Base-by-base conservation (phyloP, 352 stramenopile species). In the Globisporangium alternatum region DNA sequence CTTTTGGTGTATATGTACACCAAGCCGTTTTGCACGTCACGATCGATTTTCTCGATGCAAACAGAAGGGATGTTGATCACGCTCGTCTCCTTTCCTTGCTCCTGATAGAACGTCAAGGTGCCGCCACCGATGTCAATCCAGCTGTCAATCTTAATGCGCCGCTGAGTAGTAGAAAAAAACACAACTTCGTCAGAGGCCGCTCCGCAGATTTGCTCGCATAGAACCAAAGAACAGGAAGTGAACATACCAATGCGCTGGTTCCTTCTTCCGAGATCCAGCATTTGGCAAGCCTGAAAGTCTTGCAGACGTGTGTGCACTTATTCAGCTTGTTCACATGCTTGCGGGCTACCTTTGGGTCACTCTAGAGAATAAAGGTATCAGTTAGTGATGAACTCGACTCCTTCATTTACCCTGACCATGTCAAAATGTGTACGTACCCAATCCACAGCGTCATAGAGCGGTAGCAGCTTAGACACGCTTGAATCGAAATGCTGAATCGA, bases 31-130 rank as follows among this genome's bases (percentile, higher is more conserved):
- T 49, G 35, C 39, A 71, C 56, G 19, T 83, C 76, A 5, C 81
- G 67, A 28, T 84, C 77, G 2, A 82, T 35, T 21, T 62, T 69
- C 53, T 84, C 67, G 25, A 88, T 59, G 47, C 77, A 82, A 2
- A 53, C 67, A 53, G 83, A 78, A 8, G 81, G 81, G 15, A 90
- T 65, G 45, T 90, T 90, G 48, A 81, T 71, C 22, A 90, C 66
- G 9, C 74, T 76, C 0, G 76, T 79, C 35, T 84, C 68, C 33
- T n/a, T 64, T 2, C 62, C 60, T 9, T 76, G 60, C 13, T 70
- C 72, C 45, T 72, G 79, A 60, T 90, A 90, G 45, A 87, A 87
- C 2, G 69, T 86, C 33, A 72, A 70, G 7, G 67, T 83, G 0
- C 64, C 80, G 1, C 56, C 66, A 0, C 81, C 78, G 56, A 87